These are phyloP conservation scores for Xenoacremonium recifei DNA, from an alignment of 2,329 filamentous ascomycete species.

Conservation along the genomic window DNA sequence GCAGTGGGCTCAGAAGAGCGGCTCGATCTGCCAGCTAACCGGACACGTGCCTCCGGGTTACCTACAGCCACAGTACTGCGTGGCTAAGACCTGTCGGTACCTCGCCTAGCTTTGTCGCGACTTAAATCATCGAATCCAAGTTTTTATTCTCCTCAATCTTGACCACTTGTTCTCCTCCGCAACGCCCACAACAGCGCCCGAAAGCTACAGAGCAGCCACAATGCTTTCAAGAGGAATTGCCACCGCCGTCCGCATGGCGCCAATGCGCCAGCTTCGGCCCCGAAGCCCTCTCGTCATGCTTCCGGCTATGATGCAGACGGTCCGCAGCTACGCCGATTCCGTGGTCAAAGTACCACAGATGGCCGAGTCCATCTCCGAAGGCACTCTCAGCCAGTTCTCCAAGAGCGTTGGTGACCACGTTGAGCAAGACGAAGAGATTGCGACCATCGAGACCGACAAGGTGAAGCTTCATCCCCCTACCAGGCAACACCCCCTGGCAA, in stretches of 20 bases:
- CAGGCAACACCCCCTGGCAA: too few relatives aligned
- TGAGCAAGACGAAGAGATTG: slow-evolving; percentile 95
- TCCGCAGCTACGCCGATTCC: slow-evolving; percentile 71
- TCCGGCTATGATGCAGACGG: slow-evolving; percentile 52
- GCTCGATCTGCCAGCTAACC: too few relatives aligned
- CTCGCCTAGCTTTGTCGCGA: slow-evolving; percentile 21
- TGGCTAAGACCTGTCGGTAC: slow-evolving; percentile 8
- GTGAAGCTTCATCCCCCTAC: slow-evolving; percentile 40
- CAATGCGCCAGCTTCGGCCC: slow-evolving; percentile 38
- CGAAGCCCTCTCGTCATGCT: slow-evolving; percentile 37
- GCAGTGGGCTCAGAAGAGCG: too few relatives aligned
- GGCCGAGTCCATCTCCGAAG: slow-evolving; percentile 98
- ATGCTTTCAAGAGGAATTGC: slow-evolving; percentile 46
- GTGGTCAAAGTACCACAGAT: slow-evolving; percentile 94
- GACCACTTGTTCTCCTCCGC: slow-evolving; percentile 9
- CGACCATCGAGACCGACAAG: slow-evolving; percentile 99
- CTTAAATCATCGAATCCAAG: slow-evolving; percentile 9
- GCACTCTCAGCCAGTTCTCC: slow-evolving; percentile 91
- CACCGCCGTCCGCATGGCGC: slow-evolving; percentile 42
- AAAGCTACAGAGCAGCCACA: slow-evolving; percentile 9
- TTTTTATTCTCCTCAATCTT: slow-evolving; percentile 20
- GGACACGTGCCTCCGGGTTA: slow-evolving; percentile 6
- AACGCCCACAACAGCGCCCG: slow-evolving; percentile 1
- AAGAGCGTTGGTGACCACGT: slow-evolving; percentile 93
- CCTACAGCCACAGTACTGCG: background rate